Conservation (phyloP, 2,329 filamentous ascomycete species). For the Curvularia lunata region DNA sequence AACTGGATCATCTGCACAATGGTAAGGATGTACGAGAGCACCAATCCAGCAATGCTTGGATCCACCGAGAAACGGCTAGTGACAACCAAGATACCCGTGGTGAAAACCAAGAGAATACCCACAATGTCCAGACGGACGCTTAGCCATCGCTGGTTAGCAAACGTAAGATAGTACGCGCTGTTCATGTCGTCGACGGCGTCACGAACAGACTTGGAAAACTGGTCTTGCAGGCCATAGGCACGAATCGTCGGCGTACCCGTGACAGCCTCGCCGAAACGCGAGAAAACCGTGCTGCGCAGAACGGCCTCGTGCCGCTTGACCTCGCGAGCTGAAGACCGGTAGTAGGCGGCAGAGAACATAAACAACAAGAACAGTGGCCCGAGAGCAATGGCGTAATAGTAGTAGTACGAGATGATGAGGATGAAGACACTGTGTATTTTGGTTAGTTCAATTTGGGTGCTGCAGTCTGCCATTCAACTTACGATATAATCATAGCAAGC, state of each 20-base stretch:
- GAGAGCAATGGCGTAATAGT: conserved; percentile 79
- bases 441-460: conserved; percentile 16
- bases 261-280: conserved; percentile 88
- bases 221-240: conserved; percentile 81
- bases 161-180: conserved; percentile 91
- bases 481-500: conserved; percentile 73
- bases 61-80: conserved; percentile 86
- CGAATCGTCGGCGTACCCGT: conserved; percentile 83
- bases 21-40: conserved; percentile 89
- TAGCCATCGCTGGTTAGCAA: conserved; percentile 94
- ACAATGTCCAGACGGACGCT: conserved; percentile 84
- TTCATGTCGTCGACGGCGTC: conserved; percentile 88
- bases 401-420: conserved; percentile 92
- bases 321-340: conserved; percentile 87
- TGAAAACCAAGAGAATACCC: conserved; percentile 83
- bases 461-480: conserved; percentile 11
- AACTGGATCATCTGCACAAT: conserved; percentile 98
- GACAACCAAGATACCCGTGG: conserved; percentile 86
- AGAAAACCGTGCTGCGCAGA: conserved; percentile 84
- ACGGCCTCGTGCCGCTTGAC: conserved; percentile 94
- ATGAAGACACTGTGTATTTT: conserved; percentile 68
- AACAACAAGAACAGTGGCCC: conserved; percentile 77
- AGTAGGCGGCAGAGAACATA: conserved; percentile 82
- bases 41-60: conserved; percentile 84
- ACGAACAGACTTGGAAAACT: conserved; percentile 74